A percentile compares a stretch with the other conserved stretches of the same genome.
Evolutionary conservation across 2,329 filamentous ascomycete species (phyloP).

Genomic region (Fusarium sp.): DNA sequence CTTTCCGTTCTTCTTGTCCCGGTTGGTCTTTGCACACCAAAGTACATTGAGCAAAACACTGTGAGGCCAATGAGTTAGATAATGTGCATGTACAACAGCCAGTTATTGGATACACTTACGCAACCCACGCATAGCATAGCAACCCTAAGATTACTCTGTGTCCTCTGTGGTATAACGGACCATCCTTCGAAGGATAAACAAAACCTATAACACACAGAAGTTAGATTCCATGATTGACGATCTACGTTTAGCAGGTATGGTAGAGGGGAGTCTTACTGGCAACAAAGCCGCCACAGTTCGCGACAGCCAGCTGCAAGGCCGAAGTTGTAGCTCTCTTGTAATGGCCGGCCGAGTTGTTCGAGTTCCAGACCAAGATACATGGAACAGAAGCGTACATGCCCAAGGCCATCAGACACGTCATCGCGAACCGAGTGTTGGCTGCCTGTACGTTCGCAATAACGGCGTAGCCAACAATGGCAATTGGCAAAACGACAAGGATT

Average conservation of each 20-base stretch:
- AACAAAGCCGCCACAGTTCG: slow-evolving; percentile 2
- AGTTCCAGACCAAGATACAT: slow-evolving; percentile 70
- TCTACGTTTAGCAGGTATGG: neutral
- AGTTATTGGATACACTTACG: neutral
- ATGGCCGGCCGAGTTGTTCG: slow-evolving; percentile 73
- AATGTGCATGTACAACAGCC: neutral
- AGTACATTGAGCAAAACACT: neutral
- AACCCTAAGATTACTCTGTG: neutral
- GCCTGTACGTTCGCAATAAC: neutral
- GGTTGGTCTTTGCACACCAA: neutral
- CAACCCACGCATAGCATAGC: neutral
- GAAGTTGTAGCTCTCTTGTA: slow-evolving; percentile 75
- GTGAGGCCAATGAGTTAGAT: neutral
- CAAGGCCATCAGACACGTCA: slow-evolving; percentile 73
- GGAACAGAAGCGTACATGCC: slow-evolving; percentile 71
- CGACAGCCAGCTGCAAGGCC: slow-evolving; percentile 44
- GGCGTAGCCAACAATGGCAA: neutral
- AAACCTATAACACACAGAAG: neutral
- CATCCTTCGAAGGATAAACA: neutral
- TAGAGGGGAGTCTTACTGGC: neutral
- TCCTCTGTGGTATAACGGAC: neutral
- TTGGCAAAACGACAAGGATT: neutral
- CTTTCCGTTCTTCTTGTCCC: neutral
- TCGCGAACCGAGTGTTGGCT: slow-evolving; percentile 64
- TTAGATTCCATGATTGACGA: neutral